A percentile compares a stretch with the other conserved stretches of the same genome.
phyloP scores from a whole-genome alignment of 495 filamentous ascomycete species.

The Trichoderma orchidacearum region DNA sequence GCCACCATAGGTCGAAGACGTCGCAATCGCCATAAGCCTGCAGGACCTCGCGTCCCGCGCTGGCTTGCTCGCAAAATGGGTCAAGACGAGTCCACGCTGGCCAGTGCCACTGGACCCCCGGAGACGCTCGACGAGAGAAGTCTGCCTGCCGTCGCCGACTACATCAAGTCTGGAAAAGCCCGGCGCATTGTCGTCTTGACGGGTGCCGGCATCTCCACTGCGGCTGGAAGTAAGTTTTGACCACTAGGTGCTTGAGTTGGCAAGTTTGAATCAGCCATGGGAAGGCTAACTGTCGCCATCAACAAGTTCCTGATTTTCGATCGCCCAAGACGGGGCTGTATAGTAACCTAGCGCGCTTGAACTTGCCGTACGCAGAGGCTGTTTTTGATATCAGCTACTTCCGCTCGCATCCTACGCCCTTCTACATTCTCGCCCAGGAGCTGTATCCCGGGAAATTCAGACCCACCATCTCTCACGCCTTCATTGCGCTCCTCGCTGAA shows the following conservation, averaged over 20 bases:
- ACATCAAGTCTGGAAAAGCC: constrained; percentile 46
- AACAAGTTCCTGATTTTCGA: constrained; percentile 58
- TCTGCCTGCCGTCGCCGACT: constrained; percentile 1
- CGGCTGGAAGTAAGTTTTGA: constrained; percentile 38
- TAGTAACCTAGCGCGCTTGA: constrained; percentile 69
- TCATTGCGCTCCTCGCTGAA: constrained; percentile 56
- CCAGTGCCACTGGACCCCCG: background rate
- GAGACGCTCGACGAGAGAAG: background rate
- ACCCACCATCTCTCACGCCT: constrained; percentile 78
- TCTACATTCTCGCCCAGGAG: constrained; percentile 83
- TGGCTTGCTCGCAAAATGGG: constrained; percentile 3
- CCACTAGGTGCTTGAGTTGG: too few species aligned
- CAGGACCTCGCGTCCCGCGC: constrained; percentile 2
- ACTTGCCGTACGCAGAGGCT: constrained; percentile 66
- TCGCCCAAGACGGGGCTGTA: constrained; percentile 66
- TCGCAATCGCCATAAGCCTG: background rate
- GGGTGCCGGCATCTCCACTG: constrained; percentile 46
- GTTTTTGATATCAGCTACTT: constrained; percentile 87
- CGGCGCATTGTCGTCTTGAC: constrained; percentile 42
- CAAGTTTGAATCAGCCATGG: background rate
- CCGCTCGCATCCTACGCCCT: constrained; percentile 67
- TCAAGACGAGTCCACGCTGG: background rate
- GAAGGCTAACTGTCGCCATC: constrained; percentile 13
- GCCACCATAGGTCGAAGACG: constrained; percentile 4
- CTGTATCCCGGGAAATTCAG: constrained; percentile 84